phyloP scores from a whole-genome alignment of 2,329 filamentous ascomycete genomes.

The Fusarium floridanum region DNA sequence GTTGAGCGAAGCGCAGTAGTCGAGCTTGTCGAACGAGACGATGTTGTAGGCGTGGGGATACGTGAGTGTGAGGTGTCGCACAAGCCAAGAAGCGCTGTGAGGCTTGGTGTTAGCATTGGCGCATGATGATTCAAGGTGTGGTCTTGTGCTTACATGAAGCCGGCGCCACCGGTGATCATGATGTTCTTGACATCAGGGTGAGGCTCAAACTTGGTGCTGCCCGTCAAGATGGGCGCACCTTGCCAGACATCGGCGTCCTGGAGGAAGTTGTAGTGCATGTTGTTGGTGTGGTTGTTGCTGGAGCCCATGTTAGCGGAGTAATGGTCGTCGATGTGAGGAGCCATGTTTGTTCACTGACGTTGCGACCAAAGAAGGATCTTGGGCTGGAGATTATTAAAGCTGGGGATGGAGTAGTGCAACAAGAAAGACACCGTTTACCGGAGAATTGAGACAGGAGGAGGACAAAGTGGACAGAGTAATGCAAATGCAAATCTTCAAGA shows the following conservation, averaged over 20 bases:
- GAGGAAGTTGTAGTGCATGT: not conserved
- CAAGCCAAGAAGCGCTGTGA: conserved; percentile 82
- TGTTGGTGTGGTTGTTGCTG: not conserved
- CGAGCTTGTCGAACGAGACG: conserved; percentile 86
- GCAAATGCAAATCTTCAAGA: not conserved
- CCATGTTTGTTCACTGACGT: not conserved
- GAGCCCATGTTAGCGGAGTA: not conserved
- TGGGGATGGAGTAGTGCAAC: not conserved
- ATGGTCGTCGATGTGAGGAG: not conserved
- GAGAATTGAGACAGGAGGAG: not conserved
- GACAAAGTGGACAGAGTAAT: not conserved
- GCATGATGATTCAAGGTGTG: conserved; percentile 4
- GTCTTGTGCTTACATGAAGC: conserved; percentile 78
- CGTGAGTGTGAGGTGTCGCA: conserved; percentile 80
- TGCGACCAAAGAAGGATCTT: not conserved
- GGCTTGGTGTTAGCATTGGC: conserved; percentile 28
- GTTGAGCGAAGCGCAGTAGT: conserved; percentile 85
- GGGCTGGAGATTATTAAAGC: not conserved
- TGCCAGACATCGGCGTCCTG: conserved; percentile 73
- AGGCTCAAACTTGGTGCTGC: conserved; percentile 78
- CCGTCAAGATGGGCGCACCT: conserved; percentile 76
- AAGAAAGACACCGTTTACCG: not conserved
- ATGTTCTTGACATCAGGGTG: conserved; percentile 80
- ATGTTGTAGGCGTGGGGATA: conserved; percentile 83
- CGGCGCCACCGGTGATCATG: conserved; percentile 85